Percentiles rank a stretch among this genome's conserved stretches.
phyloP scores from a whole-genome alignment of 75 land plant species.

The Isoetes taiwanensis region DNA sequence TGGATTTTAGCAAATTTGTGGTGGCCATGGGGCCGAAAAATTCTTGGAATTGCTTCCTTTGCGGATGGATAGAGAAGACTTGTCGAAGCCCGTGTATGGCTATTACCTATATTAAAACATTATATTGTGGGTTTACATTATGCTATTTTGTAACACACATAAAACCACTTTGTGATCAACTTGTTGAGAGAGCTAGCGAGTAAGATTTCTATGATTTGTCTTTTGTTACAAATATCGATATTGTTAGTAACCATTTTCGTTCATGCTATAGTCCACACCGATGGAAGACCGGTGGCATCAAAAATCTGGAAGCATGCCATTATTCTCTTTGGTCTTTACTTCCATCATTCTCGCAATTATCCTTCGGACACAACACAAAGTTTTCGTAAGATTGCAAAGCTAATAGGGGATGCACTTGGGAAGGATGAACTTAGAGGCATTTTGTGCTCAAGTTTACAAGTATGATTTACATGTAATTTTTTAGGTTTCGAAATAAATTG shows the following conservation, averaged over 20 bases:
- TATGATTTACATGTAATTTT: too few species aligned
- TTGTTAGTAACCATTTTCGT: too few species aligned
- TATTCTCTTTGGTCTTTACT: constrained; percentile 86
- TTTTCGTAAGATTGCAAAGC: constrained; percentile 38
- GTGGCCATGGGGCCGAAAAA: constrained; percentile 85
- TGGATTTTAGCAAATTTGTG: too few species aligned
- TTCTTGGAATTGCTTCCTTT: constrained; percentile 60
- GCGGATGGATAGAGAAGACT: constrained; percentile 41
- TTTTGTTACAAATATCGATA: too few species aligned
- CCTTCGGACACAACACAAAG: constrained; percentile 73
- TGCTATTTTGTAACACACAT: too few species aligned
- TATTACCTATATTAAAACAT: constrained; percentile 81
- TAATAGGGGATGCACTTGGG: constrained; percentile 35
- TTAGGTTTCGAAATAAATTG: background rate
- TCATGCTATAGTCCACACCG: too few species aligned
- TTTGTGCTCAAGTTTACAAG: constrained; percentile 78
- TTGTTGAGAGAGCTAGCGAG: too few species aligned
- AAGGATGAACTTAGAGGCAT: constrained; percentile 64
- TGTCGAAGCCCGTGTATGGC: constrained; percentile 59
- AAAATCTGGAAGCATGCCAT: constrained; percentile 49
- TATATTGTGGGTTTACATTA: constrained; percentile 65
- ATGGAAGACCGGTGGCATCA: constrained; percentile 43
- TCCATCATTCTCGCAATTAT: constrained; percentile 86
- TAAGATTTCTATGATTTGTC: too few species aligned
- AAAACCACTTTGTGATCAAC: too few species aligned